Evolutionary conservation across 2,329 filamentous ascomycete species (phyloP).

Genomic region (Arthrobotrys iridis): DNA sequence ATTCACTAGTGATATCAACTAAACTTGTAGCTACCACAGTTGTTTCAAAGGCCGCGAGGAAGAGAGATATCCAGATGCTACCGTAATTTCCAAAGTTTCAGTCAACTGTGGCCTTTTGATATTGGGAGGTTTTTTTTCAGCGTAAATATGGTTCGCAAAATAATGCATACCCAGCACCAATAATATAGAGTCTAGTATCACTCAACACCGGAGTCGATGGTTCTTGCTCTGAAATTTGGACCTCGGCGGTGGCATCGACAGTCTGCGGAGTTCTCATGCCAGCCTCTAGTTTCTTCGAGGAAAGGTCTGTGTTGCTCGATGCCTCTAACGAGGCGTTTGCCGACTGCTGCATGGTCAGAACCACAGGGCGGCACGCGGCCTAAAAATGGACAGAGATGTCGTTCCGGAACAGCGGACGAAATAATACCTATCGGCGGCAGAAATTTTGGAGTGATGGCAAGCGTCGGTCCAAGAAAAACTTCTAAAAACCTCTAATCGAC

Average conservation of each 20-base stretch:
- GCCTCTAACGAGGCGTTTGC: constrained; percentile 50
- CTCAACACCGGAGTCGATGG: constrained; percentile 14
- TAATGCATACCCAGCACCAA: constrained; percentile 46
- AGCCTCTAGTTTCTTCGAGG: constrained; percentile 30
- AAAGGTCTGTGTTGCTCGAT: constrained; percentile 34
- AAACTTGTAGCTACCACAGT: constrained; percentile 67
- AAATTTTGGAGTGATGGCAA: neutral
- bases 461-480: neutral
- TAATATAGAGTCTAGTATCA: constrained; percentile 42
- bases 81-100: constrained; percentile 4
- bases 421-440: neutral
- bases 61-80: constrained; percentile 58
- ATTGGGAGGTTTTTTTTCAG: constrained; percentile 2
- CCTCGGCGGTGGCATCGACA: constrained; percentile 21
- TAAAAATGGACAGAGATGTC: constrained; percentile 17
- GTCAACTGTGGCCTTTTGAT: constrained; percentile 48
- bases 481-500: neutral
- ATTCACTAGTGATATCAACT: constrained; percentile 63
- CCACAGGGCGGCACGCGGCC: neutral
- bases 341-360: constrained; percentile 36
- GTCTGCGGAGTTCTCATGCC: constrained; percentile 30
- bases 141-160: neutral
- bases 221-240: neutral
- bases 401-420: neutral
- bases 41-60: constrained; percentile 65